phyloP scores from a whole-genome alignment of 495 filamentous ascomycete genomes.

The Glarea lozoyensis region DNA sequence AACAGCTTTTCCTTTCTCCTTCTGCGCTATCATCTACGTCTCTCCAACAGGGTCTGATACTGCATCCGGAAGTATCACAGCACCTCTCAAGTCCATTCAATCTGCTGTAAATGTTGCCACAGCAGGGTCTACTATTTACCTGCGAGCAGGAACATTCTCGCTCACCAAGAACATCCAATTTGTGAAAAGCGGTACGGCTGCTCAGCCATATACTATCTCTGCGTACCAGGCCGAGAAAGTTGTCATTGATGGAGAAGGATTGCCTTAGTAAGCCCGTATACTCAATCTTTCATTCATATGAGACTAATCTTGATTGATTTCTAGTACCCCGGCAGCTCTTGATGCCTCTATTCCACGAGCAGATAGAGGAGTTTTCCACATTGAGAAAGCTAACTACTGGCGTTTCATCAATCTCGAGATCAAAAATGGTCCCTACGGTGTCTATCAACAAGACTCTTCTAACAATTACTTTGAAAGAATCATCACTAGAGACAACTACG shows the following conservation, averaged over 20 bases:
- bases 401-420: slow-evolving; percentile 20
- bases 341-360: slow-evolving; percentile 15
- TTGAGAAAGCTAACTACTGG: slow-evolving; percentile 22
- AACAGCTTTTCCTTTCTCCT: too few relatives aligned
- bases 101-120: slow-evolving; percentile 18
- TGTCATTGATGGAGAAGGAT: slow-evolving; percentile 22
- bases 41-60: slow-evolving; percentile 19
- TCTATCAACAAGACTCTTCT: slow-evolving; percentile 16
- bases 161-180: slow-evolving; percentile 22
- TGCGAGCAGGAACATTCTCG: slow-evolving; percentile 23
- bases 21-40: slow-evolving; percentile 16
- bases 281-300: too few relatives aligned
- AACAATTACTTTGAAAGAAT: slow-evolving; percentile 22
- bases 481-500: slow-evolving; percentile 24
- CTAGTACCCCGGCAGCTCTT: slow-evolving; percentile 19
- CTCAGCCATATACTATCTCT: slow-evolving; percentile 18
- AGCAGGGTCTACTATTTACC: slow-evolving; percentile 22
- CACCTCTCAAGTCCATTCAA: slow-evolving; percentile 24
- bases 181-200: slow-evolving; percentile 17
- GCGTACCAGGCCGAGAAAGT: slow-evolving; percentile 20
- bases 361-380: slow-evolving; percentile 21
- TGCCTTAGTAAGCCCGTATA: too few relatives aligned
- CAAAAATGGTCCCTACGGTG: slow-evolving; percentile 23
- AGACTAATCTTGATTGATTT: too few relatives aligned
- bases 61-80: slow-evolving; percentile 16